These are phyloP conservation scores for Oryza brachyantha DNA, from an alignment of 176 grass and related monocot genomes.

Conservation along the genomic window DNA sequence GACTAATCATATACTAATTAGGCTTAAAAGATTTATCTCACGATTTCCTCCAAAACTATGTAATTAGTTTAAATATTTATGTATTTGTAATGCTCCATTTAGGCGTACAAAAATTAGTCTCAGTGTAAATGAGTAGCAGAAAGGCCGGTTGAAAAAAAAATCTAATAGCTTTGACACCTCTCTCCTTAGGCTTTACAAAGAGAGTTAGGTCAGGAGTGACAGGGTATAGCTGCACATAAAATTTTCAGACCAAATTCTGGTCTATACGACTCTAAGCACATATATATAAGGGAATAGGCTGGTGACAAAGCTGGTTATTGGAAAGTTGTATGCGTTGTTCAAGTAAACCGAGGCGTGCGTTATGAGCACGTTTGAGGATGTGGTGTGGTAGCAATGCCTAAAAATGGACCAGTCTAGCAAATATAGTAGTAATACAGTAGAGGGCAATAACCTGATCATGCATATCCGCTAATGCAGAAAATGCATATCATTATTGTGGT, in stretches of 20 bases:
- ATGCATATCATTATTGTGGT: not conserved
- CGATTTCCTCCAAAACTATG: too few relatives aligned
- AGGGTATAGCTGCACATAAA: not conserved
- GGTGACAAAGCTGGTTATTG: slow-evolving; percentile 7
- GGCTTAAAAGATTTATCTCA: too few relatives aligned
- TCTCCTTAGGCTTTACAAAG: slow-evolving; percentile 21
- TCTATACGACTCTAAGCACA: not conserved
- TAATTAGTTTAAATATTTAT: too few relatives aligned
- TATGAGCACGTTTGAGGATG: slow-evolving; percentile 1
- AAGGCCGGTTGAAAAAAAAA: not conserved
- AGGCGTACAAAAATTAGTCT: too few relatives aligned
- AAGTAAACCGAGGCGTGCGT: slow-evolving; percentile 37
- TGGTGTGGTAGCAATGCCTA: slow-evolving; percentile 21
- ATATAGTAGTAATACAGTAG: slow-evolving; percentile 13
- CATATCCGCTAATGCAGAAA: not conserved
- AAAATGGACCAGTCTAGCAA: slow-evolving; percentile 46
- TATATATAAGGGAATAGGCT: slow-evolving; percentile 9
- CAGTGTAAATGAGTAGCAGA: not conserved
- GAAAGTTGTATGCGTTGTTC: not conserved
- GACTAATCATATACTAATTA: too few relatives aligned
- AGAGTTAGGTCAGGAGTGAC: not conserved
- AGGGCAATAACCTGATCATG: slow-evolving; percentile 21
- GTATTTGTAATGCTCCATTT: too few relatives aligned
- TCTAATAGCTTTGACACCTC: not conserved
- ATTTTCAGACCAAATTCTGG: slow-evolving; percentile 28